Conservation (phyloP, 108 stramenopile genomes). For the Fragilaria crotonensis region DNA sequence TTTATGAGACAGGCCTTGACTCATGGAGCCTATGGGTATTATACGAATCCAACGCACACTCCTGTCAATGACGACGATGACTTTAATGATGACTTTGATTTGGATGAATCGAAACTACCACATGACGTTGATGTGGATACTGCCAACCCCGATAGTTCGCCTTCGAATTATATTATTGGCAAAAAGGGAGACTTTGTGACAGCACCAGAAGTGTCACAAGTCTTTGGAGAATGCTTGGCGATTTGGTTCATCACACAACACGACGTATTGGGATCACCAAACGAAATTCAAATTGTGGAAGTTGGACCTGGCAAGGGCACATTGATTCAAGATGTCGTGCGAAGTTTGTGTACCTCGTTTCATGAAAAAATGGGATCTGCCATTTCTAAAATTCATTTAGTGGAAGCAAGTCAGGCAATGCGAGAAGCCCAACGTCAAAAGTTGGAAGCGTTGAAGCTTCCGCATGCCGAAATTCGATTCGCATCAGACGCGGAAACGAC, state of each 20-base stretch:
- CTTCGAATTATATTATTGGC: constrained; percentile 61
- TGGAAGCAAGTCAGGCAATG: constrained; percentile 82
- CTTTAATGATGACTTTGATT: constrained; percentile 14
- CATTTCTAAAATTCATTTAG: constrained; percentile 63
- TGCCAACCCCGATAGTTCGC: constrained; percentile 9
- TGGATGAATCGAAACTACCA: constrained; percentile 4
- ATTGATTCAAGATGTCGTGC: constrained; percentile 86
- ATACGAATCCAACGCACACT: constrained; percentile 40
- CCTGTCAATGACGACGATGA: constrained; percentile 14
- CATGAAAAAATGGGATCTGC: constrained; percentile 32
- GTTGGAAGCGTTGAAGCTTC: constrained; percentile 23
- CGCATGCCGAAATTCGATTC: background rate
- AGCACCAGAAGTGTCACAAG: constrained; percentile 94
- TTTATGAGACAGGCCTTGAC: constrained; percentile 70
- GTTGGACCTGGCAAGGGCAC: constrained; percentile 95
- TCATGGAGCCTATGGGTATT: constrained; percentile 73
- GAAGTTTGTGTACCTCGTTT: constrained; percentile 44
- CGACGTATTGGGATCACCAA: constrained; percentile 33
- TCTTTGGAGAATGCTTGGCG: constrained; percentile 93
- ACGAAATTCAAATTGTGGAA: constrained; percentile 80
- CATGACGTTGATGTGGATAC: background rate
- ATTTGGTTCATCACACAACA: constrained; percentile 87
- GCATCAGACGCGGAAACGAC: background rate
- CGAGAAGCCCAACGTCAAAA: constrained; percentile 65
- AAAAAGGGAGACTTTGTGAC: constrained; percentile 92